Percentiles rank a stretch among this genome's conserved stretches.
Evolutionary conservation across 2,329 filamentous ascomycete genomes (phyloP).

Genomic region (Diaporthe longicolla): DNA sequence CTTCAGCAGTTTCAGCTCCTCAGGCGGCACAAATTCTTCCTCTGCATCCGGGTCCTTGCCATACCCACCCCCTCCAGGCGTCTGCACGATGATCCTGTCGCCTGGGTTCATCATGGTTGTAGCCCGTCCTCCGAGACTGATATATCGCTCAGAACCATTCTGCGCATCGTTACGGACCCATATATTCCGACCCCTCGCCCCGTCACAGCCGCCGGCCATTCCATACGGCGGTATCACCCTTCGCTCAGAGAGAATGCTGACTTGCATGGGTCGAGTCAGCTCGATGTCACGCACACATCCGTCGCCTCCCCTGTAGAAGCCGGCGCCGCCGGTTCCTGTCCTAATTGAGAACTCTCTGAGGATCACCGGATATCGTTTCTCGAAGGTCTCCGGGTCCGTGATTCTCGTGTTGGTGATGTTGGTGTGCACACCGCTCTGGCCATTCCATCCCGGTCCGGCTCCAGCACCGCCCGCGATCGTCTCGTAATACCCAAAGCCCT

Average conservation of each 20-base stretch:
- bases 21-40: conserved; percentile 34
- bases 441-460: conserved; percentile 44
- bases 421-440: conserved; percentile 44
- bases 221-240: conserved; percentile 37
- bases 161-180: conserved; percentile 35
- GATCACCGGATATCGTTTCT: conserved; percentile 47
- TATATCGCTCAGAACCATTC: conserved; percentile 39
- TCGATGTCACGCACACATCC: conserved; percentile 45
- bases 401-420: conserved; percentile 47
- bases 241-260: conserved; percentile 39
- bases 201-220: conserved; percentile 41
- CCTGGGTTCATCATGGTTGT: conserved; percentile 42
- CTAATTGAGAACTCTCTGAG: conserved; percentile 45
- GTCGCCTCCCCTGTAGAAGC: conserved; percentile 43
- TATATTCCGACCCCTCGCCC: conserved; percentile 35
- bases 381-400: conserved; percentile 46
- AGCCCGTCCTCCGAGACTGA: conserved; percentile 41
- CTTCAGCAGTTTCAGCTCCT: conserved; percentile 26
- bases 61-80: conserved; percentile 38
- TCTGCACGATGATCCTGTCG: conserved; percentile 42
- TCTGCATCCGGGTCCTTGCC: conserved; percentile 10
- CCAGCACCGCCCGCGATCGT: conserved; percentile 47
- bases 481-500: conserved; percentile 43
- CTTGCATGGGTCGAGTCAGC: conserved; percentile 32
- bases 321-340: conserved; percentile 44